Conservation (phyloP, 208 protist species). For the Leishmania tropica region DNA sequence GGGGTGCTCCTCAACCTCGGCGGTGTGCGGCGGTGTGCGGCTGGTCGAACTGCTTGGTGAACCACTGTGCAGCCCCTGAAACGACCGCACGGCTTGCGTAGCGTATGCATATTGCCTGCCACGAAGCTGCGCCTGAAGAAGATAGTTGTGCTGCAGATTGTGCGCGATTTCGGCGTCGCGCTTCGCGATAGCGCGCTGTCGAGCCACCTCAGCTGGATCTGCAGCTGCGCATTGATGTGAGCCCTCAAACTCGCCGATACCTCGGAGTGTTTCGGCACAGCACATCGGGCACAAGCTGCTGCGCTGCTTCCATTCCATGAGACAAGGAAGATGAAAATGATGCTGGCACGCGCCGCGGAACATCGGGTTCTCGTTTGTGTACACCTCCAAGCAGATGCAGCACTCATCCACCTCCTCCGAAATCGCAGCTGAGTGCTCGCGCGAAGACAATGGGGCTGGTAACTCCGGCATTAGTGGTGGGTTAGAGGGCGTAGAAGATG, state of each 20-base stretch:
- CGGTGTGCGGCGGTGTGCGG: background rate
- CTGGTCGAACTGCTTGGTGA: background rate
- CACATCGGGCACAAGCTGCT: constrained; percentile 81
- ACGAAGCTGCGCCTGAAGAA: constrained; percentile 19
- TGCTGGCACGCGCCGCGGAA: constrained; percentile 58
- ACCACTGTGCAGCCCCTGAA: background rate
- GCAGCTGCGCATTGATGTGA: background rate
- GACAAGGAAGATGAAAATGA: constrained; percentile 74
- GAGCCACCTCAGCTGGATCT: constrained; percentile 11
- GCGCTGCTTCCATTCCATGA: constrained; percentile 81
- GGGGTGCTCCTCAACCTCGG: background rate
- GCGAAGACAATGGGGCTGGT: background rate
- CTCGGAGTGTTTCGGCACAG: constrained; percentile 52
- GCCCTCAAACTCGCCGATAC: constrained; percentile 37
- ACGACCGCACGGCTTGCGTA: background rate
- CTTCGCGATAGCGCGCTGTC: constrained; percentile 15
- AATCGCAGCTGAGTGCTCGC: background rate
- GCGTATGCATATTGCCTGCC: background rate
- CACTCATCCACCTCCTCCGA: constrained; percentile 59
- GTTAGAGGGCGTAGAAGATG: background rate
- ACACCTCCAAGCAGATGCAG: constrained; percentile 80
- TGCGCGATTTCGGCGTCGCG: constrained; percentile 38
- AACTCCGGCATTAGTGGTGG: background rate
- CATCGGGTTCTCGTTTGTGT: constrained; percentile 67
- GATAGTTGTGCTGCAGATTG: constrained; percentile 38